phyloP scores from a whole-genome alignment of 1,284 basidiomycete species.

The Austroboletus novae-zelandiae region DNA sequence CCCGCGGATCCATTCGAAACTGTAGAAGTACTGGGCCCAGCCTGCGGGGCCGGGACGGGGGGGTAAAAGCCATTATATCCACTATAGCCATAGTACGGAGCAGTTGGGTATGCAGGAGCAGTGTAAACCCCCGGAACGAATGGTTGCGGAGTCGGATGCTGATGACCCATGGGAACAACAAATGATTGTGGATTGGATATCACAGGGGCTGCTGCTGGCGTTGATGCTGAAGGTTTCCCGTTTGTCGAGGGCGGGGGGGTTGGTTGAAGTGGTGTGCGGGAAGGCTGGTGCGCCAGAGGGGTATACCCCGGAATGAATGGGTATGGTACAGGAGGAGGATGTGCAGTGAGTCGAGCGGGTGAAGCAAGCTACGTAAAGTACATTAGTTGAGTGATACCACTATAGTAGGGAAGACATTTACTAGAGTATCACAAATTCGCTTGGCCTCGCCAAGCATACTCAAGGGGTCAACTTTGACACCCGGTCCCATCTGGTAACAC shows the following conservation, averaged over 20 bases:
- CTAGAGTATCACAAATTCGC: slow-evolving; percentile 70
- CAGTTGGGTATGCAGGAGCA: slow-evolving; percentile 50
- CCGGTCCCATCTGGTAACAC: slow-evolving; percentile 71
- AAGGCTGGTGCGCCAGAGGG: slow-evolving; percentile 19
- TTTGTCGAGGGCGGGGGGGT: slow-evolving; percentile 30
- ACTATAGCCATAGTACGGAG: slow-evolving; percentile 53
- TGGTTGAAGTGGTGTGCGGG: slow-evolving; percentile 21
- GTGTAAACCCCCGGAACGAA: slow-evolving; percentile 42
- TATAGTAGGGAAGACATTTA: slow-evolving; percentile 35
- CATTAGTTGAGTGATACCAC: slow-evolving; percentile 12
- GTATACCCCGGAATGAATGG: slow-evolving; percentile 43
- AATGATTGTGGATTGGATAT: slow-evolving; percentile 71
- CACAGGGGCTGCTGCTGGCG: slow-evolving; percentile 37
- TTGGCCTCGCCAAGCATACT: slow-evolving; percentile 72
- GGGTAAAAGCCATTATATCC: slow-evolving; percentile 37
- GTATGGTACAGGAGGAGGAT: slow-evolving; percentile 61
- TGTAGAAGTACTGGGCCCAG: slow-evolving; percentile 29
- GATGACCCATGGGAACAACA: slow-evolving; percentile 57
- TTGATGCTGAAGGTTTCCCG: slow-evolving; percentile 25
- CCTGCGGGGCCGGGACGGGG: slow-evolving; percentile 18
- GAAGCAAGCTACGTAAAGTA: slow-evolving; percentile 55
- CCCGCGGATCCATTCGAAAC: slow-evolving; percentile 17
- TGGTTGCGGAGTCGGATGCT: slow-evolving; percentile 33
- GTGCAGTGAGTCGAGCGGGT: slow-evolving; percentile 60
- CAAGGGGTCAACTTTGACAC: slow-evolving; percentile 67